phyloP scores from a whole-genome alignment of 192 early-diverging fungal genomes.

The Coemansia asiatica region DNA sequence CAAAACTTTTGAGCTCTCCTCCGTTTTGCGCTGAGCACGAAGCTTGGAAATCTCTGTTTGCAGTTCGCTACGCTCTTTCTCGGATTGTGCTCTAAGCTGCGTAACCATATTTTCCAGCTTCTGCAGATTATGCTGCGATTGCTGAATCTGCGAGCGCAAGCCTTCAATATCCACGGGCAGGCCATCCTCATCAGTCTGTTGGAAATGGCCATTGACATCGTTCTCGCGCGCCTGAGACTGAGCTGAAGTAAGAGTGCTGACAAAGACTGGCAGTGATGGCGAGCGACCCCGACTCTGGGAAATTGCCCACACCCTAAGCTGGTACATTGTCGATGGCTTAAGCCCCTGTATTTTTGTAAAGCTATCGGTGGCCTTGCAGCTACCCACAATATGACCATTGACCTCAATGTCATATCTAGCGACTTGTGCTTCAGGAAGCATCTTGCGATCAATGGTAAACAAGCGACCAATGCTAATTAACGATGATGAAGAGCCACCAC shows the following conservation, averaged over 20 bases:
- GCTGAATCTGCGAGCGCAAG: slow-evolving; percentile 17
- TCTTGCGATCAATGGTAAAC: slow-evolving; percentile 17
- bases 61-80: slow-evolving; percentile 25
- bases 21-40: slow-evolving; percentile 29
- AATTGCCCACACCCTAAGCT: slow-evolving; percentile 44
- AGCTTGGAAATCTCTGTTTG: slow-evolving; percentile 34
- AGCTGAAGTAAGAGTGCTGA: slow-evolving; percentile 21
- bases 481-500: not conserved
- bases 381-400: slow-evolving; percentile 38
- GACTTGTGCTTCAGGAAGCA: slow-evolving; percentile 22
- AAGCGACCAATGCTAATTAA: slow-evolving; percentile 10
- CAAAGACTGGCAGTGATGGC: slow-evolving; percentile 41
- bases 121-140: slow-evolving; percentile 11
- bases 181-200: slow-evolving; percentile 5
- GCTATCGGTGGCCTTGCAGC: slow-evolving; percentile 8
- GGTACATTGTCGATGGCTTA: slow-evolving; percentile 31
- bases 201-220: not conserved
- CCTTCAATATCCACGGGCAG: slow-evolving; percentile 12
- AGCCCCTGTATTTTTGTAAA: slow-evolving; percentile 19
- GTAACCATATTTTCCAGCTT: slow-evolving; percentile 19
- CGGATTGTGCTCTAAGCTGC: slow-evolving; percentile 16
- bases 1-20: slow-evolving; percentile 18
- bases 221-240: not conserved
- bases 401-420: slow-evolving; percentile 39
- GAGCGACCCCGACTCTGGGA: slow-evolving; percentile 38